Conservation (phyloP, 2,329 filamentous ascomycete genomes). For the Colletotrichum cereale region DNA sequence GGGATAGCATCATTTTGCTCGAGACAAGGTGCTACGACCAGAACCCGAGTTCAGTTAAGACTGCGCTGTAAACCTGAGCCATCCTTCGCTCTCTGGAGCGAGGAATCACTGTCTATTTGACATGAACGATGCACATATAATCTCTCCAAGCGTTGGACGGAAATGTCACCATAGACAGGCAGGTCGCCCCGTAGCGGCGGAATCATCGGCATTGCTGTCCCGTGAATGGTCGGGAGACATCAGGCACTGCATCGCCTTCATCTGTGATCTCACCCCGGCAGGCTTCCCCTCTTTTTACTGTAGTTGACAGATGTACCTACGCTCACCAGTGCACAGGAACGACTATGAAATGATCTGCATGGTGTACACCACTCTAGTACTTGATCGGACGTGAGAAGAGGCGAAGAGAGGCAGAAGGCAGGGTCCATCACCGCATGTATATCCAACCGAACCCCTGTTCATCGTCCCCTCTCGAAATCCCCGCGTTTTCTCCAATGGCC, state of each 20-base stretch:
- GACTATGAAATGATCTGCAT: slow-evolving; percentile 22
- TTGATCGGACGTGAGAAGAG: not conserved
- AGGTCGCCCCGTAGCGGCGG: slow-evolving; percentile 4
- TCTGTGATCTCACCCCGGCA: not conserved
- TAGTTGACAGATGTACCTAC: not conserved
- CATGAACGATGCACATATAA: not conserved
- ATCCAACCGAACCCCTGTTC: slow-evolving; percentile 6
- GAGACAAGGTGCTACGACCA: not conserved
- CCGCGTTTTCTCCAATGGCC: slow-evolving; percentile 29
- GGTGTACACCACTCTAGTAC: not conserved
- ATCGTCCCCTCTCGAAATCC: slow-evolving; percentile 17
- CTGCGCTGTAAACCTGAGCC: not conserved
- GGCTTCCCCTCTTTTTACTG: slow-evolving; percentile 14
- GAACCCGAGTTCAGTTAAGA: not conserved
- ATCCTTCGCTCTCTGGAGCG: not conserved
- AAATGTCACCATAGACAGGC: slow-evolving; percentile 19
- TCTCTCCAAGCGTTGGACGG: not conserved
- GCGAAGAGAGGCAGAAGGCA: not conserved
- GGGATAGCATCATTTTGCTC: slow-evolving; percentile 33
- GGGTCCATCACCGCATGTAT: not conserved
- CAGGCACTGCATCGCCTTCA: slow-evolving; percentile 12
- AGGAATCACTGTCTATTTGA: slow-evolving; percentile 19
- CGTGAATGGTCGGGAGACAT: slow-evolving; percentile 32
- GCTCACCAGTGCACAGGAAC: not conserved
- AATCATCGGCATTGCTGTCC: slow-evolving; percentile 35